Evolutionary conservation across 805 yeast genomes (phyloP).

Genomic region (Lipomyces sp.): DNA sequence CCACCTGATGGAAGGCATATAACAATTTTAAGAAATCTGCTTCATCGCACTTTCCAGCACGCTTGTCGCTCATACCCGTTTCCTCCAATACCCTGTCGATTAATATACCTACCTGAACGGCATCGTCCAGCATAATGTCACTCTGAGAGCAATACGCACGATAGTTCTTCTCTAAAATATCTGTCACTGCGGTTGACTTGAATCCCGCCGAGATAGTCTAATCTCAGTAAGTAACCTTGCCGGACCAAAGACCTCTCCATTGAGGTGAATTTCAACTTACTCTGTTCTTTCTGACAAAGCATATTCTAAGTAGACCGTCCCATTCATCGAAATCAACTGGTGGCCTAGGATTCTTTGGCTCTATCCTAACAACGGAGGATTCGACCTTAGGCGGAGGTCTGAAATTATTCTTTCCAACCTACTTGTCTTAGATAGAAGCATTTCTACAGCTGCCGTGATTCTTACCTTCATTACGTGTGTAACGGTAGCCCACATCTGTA

Average conservation of each 20-base stretch:
- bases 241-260: neutral
- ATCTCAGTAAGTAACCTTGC: neutral
- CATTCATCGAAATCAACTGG: constrained; percentile 91
- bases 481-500: constrained; percentile 99
- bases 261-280: constrained; percentile 16
- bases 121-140: constrained; percentile 49
- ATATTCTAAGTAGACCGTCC: constrained; percentile 93
- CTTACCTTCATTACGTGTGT: constrained; percentile 87
- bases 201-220: constrained; percentile 87
- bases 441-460: neutral
- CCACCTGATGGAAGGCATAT: constrained; percentile 95
- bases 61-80: constrained; percentile 79
- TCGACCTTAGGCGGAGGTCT: constrained; percentile 99
- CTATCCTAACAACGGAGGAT: constrained; percentile 92
- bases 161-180: constrained; percentile 85
- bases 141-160: constrained; percentile 68
- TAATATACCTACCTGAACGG: constrained; percentile 53
- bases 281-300: constrained; percentile 90
- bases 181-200: constrained; percentile 76
- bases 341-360: constrained; percentile 92
- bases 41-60: constrained; percentile 94
- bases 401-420: constrained; percentile 91
- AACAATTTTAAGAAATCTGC: constrained; percentile 81
- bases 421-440: neutral
- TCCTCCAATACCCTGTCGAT: constrained; percentile 74